Evolutionary conservation across 495 filamentous ascomycete species (phyloP), one percentile per base, ranked within the genome.

Genomic region (Aspergillus sparsus): DNA sequence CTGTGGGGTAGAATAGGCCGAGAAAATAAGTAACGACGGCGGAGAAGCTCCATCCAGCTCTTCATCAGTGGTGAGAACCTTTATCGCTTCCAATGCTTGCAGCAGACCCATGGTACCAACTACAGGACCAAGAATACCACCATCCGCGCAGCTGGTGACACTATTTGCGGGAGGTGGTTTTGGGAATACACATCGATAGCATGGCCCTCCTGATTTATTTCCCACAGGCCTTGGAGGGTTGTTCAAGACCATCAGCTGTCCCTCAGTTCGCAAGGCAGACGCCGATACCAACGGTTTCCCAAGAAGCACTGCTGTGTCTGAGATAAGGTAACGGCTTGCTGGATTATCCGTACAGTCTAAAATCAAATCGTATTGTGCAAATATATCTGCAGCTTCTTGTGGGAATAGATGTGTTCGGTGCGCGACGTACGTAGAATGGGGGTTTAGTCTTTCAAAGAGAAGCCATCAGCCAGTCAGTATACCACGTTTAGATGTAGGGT

Each of bases 281-380:
- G 93, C 93, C 2, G 91, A 94, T 32, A 98, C 85, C 32, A 98
- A 80, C 0, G 92, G 86, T 65, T 93, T 97, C 1, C 78, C 69
- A 2, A 90, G 74, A 9, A 97, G 74, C 2, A 97, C 89, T 53
- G 90, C 91, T 13, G 90, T 82, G 65, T 98, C 94, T 0, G 92
- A 97, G 64, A 98, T 90, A 6, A 98, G 80, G 70, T 98, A 98
- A 41, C 94, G 90, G 0, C 92, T 88, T 6, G 88, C 87, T 0
- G 93, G 94, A 57, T 91, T 91, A 72, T 98, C 94, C 5, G 92
- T 96, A 67, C 94, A 98, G 72, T 98, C 94, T 33, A 98, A 83
- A 31, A 98, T 84, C 6, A 97, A 62, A 66, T 97, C 91, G 69
- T 95, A 97, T 3, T 73, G 60, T 0, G 72, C 54, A 55, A 93